Conservation (phyloP, 306 rosid genomes). For the Acacia crassicarpa region DNA sequence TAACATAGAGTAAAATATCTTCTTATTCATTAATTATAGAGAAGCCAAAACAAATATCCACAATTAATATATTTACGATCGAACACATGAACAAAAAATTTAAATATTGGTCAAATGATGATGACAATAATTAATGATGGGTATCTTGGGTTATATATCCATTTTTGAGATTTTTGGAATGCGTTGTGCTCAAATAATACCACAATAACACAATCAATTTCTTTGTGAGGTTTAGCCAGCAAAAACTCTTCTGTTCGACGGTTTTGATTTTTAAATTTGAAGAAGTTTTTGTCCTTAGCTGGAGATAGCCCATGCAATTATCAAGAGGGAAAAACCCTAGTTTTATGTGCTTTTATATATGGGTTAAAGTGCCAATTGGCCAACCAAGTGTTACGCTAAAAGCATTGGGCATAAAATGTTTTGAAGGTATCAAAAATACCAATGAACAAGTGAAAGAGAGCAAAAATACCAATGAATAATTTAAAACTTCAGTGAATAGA, state of each 20-base stretch:
- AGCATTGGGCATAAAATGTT: too few relatives aligned
- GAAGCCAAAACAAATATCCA: not conserved
- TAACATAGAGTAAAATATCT: not conserved
- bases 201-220: not conserved
- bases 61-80: not conserved
- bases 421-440: too few relatives aligned
- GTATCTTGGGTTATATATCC: not conserved
- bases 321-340: constrained; percentile 6
- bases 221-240: constrained; percentile 7
- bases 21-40: not conserved
- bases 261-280: not conserved
- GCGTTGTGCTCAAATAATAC: not conserved
- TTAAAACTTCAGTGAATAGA: too few relatives aligned
- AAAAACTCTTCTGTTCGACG: not conserved
- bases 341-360: not conserved
- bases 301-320: constrained; percentile 33
- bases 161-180: not conserved
- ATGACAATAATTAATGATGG: not conserved
- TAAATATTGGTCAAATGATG: not conserved
- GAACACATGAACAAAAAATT: not conserved
- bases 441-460: too few relatives aligned
- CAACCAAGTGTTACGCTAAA: too few relatives aligned
- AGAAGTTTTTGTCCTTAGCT: not conserved
- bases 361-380: too few relatives aligned
- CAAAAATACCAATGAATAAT: too few relatives aligned